Evolutionary conservation across 2,329 filamentous ascomycete species (phyloP).

Genomic region (Calonectria pteridis): DNA sequence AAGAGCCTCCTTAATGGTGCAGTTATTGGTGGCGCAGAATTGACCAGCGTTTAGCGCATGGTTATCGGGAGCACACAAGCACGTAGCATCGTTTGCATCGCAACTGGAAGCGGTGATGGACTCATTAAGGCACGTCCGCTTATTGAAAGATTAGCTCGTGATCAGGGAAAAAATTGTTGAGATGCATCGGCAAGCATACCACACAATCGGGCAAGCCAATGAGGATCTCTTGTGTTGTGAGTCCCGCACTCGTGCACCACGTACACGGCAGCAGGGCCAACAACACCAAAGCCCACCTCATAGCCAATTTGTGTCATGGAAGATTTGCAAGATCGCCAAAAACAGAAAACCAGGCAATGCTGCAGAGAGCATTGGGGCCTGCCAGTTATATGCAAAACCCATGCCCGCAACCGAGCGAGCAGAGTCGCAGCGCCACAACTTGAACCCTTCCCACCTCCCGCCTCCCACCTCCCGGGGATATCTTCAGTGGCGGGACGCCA

Average conservation of each 20-base stretch:
- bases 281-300: conserved; percentile 43
- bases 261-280: conserved; percentile 33
- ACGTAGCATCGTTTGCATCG: conserved; percentile 35
- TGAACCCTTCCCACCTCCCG: background rate
- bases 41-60: conserved; percentile 33
- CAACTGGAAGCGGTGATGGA: conserved; percentile 35
- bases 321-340: conserved; percentile 21
- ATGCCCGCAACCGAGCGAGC: background rate
- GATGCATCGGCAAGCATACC: conserved; percentile 24
- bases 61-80: conserved; percentile 36
- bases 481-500: background rate
- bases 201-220: conserved; percentile 34
- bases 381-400: conserved; percentile 23
- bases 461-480: background rate
- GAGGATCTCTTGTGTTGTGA: conserved; percentile 32
- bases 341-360: conserved; percentile 9
- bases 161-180: background rate
- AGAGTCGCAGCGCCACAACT: background rate
- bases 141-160: conserved; percentile 24
- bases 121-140: conserved; percentile 32
- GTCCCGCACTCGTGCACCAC: conserved; percentile 20
- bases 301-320: conserved; percentile 25
- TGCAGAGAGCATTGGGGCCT: background rate
- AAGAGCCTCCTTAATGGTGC: conserved; percentile 33
- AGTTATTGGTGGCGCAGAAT: conserved; percentile 35